phyloP scores from a whole-genome alignment of 192 early-diverging fungal genomes.

The Coemansia sp. region DNA sequence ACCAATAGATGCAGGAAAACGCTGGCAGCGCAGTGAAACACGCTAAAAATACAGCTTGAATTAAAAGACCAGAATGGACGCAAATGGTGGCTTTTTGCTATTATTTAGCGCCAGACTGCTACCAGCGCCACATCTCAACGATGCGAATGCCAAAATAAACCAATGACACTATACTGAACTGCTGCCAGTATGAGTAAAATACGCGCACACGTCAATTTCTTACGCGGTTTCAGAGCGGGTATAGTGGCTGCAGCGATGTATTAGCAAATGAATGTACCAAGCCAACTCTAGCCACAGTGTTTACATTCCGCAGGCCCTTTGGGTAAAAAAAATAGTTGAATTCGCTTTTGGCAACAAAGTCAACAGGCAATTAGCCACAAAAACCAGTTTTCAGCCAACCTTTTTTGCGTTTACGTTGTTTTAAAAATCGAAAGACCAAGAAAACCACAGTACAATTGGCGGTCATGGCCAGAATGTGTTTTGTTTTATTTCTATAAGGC shows the following conservation, averaged over 20 bases:
- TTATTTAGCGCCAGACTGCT: neutral
- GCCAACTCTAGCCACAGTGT: slow-evolving; percentile 7
- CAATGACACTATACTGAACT: neutral
- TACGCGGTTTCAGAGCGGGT: neutral
- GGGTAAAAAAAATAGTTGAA: neutral
- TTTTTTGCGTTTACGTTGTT: neutral
- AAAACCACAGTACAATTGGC: slow-evolving; percentile 3
- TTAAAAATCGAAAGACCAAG: neutral
- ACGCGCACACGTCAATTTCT: neutral
- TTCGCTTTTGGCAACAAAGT: neutral
- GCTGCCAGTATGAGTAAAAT: slow-evolving; percentile 1
- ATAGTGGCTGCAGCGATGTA: slow-evolving; percentile 1
- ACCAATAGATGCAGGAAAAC: neutral
- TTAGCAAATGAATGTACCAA: neutral
- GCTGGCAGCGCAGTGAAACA: neutral
- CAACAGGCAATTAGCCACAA: neutral
- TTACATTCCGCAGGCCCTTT: neutral
- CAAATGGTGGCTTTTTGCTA: slow-evolving; percentile 4
- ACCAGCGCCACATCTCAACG: neutral
- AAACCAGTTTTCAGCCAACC: neutral
- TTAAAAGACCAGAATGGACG: neutral
- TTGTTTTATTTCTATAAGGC: slow-evolving; percentile 4
- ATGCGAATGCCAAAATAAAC: neutral
- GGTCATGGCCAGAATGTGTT: slow-evolving; percentile 1
- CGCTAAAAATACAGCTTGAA: neutral